Percentiles rank a stretch among this genome's conserved stretches.
Conservation (phyloP, 2,329 filamentous ascomycete genomes). For the Pseudogymnoascus sp. region DNA sequence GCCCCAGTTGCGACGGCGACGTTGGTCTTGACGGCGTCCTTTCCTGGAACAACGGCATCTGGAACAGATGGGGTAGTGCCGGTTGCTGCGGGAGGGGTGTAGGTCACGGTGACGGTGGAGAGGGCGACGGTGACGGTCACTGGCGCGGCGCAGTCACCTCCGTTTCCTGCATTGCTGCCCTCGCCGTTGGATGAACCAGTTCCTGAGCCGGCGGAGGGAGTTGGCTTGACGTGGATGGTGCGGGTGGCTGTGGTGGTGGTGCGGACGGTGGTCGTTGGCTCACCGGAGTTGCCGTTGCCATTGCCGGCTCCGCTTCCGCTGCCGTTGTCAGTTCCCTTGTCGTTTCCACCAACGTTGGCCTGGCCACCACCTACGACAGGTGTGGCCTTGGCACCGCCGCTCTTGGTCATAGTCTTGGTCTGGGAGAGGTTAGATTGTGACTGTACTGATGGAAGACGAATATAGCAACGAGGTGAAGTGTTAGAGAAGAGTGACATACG, state of each 20-base stretch:
- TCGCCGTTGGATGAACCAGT: background rate
- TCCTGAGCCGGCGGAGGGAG: background rate
- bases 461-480: background rate
- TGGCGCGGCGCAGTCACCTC: background rate
- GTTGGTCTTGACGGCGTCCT: background rate
- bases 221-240: background rate
- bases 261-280: background rate
- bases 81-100: background rate
- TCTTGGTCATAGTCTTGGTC: conserved; percentile 2
- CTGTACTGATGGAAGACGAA: background rate
- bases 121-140: conserved; percentile 6
- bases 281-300: background rate
- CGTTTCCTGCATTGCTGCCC: background rate
- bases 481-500: background rate
- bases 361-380: background rate
- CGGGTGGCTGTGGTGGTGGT: background rate
- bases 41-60: background rate
- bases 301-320: background rate
- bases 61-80: background rate
- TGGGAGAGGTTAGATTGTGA: background rate
- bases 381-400: background rate
- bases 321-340: background rate
- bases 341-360: background rate
- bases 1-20: background rate
- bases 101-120: conserved; percentile 6